These are phyloP conservation scores for Mortierella sp. DNA, from an alignment of 371 early-diverging fungal genomes.

Conservation along the genomic window DNA sequence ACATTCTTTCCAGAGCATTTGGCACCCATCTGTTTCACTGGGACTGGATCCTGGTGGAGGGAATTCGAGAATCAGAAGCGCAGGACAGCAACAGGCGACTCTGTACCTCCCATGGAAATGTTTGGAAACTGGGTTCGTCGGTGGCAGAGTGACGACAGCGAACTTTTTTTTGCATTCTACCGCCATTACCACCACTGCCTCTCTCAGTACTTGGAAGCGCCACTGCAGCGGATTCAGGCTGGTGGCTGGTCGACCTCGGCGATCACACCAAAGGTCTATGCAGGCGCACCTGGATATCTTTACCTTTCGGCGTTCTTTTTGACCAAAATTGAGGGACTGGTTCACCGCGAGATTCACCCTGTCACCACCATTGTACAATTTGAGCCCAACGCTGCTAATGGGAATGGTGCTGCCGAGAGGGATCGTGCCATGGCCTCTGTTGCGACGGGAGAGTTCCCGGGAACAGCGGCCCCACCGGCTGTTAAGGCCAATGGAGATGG, in stretches of 20 bases:
- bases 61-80: slow-evolving; percentile 58
- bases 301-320: slow-evolving; percentile 67
- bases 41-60: slow-evolving; percentile 56
- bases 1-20: slow-evolving; percentile 58
- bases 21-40: slow-evolving; percentile 47
- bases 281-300: slow-evolving; percentile 66
- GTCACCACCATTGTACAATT: slow-evolving; percentile 64
- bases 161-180: slow-evolving; percentile 71
- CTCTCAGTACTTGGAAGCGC: slow-evolving; percentile 51
- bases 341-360: slow-evolving; percentile 65
- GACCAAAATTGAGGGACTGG: slow-evolving; percentile 64
- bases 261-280: slow-evolving; percentile 60
- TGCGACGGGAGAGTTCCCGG: slow-evolving; percentile 52
- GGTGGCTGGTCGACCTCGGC: slow-evolving; percentile 40
- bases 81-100: slow-evolving; percentile 45
- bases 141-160: slow-evolving; percentile 73
- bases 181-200: slow-evolving; percentile 66
- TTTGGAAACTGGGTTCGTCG: slow-evolving; percentile 67
- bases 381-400: slow-evolving; percentile 41
- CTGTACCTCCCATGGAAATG: slow-evolving; percentile 57
- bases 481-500: slow-evolving; percentile 36
- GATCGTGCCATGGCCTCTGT: slow-evolving; percentile 43
- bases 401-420: slow-evolving; percentile 27
- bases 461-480: slow-evolving; percentile 45
- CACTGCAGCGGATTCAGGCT: slow-evolving; percentile 43